Evolutionary conservation across 2,329 filamentous ascomycete species (phyloP).

Genomic region (Penicillium sp.): DNA sequence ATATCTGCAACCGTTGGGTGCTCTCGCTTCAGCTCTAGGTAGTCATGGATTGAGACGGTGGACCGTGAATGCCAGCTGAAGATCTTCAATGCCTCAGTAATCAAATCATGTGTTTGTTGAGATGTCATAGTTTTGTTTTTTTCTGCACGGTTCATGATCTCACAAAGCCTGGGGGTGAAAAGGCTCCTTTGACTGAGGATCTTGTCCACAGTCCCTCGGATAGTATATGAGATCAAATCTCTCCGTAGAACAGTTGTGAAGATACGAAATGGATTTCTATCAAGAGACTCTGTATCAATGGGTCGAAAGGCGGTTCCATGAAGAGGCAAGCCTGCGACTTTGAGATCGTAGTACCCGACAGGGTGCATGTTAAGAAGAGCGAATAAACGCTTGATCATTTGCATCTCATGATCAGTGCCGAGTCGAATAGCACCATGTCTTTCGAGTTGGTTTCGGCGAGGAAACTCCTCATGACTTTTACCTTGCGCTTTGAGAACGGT

Average conservation of each 20-base stretch:
- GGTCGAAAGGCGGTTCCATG: conserved; percentile 44
- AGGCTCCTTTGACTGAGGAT: conserved; percentile 43
- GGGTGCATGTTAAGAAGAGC: background rate
- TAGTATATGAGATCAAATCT: conserved; percentile 41
- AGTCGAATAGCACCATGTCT: background rate
- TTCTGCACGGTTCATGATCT: conserved; percentile 41
- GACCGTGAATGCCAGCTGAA: conserved; percentile 51
- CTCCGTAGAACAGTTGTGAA: conserved; percentile 46
- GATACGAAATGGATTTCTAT: conserved; percentile 48
- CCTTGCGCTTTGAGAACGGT: background rate
- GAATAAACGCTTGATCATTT: background rate
- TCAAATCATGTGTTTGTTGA: conserved; percentile 39
- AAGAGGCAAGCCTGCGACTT: background rate
- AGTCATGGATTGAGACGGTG: conserved; percentile 44
- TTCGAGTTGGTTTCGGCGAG: background rate
- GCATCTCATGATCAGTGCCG: background rate
- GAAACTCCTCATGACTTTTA: background rate
- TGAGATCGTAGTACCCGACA: background rate
- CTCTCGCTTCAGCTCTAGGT: conserved; percentile 43
- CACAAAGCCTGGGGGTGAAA: conserved; percentile 42
- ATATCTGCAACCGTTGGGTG: conserved; percentile 53
- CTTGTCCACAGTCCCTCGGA: conserved; percentile 33
- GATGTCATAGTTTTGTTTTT: conserved; percentile 27
- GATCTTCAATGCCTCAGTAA: conserved; percentile 46
- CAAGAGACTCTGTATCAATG: conserved; percentile 33